Evolutionary conservation across 768 basidiomycete genomes (phyloP), one percentile per base, ranked within the genome.

Genomic region (Agrocybe praecox): DNA sequence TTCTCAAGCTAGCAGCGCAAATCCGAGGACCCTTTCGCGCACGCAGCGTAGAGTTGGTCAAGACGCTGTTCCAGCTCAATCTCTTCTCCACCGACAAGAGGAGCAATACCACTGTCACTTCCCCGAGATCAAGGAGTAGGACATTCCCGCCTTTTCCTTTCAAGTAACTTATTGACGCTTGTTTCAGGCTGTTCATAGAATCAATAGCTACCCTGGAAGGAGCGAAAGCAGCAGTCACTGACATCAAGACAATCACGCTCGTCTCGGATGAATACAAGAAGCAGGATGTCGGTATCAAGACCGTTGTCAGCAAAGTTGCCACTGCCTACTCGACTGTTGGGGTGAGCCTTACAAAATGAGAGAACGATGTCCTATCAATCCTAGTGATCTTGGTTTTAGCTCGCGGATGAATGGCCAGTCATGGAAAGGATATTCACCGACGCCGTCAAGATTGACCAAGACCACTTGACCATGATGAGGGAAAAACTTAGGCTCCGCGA

Each of bases 21-120:
- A 57, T 65, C 36, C 62, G 63, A 15, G 46, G 62, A 17, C 68
- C 68, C 17, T 62, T 66, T 46, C 61, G 61, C 14, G 63, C 53
- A 4, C 62, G 68, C 42, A 56, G 62, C 2, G 59, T 62, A 10
- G 59, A 58, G 33, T 50, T 69, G 1, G 59, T 69, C 26, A 54
- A 49, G n/a, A 62, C 63, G 47, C 44, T 65, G 47, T 52, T 52
- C 18, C 40, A 52, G n/a, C 53, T 66, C 29, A 59, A 66, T 47
- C 18, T 43, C 15, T 43, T 55, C 40, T 62, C 60, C 21, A 43
- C 21, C 11, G 52, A 46, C 4, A 42, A 43, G 15, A 42, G 48
- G 21, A 49, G 48, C 19, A 49, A 24, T n/a, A 12, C 36, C 12
- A 3, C 12, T 40, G 36, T 40, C 23, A 48, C 23, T 52, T 52